phyloP scores from a whole-genome alignment of 257 asterid species.

The Avicennia marina region DNA sequence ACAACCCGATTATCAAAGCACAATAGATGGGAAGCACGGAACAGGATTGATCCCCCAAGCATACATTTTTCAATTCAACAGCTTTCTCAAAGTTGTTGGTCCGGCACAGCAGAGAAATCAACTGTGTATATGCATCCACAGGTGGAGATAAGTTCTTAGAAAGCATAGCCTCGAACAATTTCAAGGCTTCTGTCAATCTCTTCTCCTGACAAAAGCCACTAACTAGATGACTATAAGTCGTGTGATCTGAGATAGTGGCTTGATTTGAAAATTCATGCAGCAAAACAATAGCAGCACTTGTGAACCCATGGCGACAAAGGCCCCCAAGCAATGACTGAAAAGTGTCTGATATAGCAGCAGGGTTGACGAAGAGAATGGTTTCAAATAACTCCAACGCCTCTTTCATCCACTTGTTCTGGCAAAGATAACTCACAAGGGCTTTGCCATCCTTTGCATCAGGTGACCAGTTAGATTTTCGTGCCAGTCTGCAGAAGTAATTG shows the following conservation, averaged over 20 bases:
- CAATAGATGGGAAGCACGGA: conserved; percentile 25
- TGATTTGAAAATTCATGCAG: conserved; percentile 37
- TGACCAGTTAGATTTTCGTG: conserved; percentile 53
- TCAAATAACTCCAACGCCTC: conserved; percentile 65
- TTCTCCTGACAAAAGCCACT: conserved; percentile 55
- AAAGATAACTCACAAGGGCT: conserved; percentile 41
- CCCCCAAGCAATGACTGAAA: conserved; percentile 35
- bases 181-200: conserved; percentile 45
- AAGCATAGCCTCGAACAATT: conserved; percentile 40
- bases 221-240: conserved; percentile 37
- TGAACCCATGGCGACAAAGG: conserved; percentile 49
- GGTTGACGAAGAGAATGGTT: conserved; percentile 21
- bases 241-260: conserved; percentile 23
- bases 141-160: conserved; percentile 38
- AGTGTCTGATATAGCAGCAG: conserved; percentile 21
- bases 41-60: conserved; percentile 35
- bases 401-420: conserved; percentile 40
- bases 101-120: conserved; percentile 49
- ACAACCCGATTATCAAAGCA: conserved; percentile 50
- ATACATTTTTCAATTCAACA: conserved; percentile 35
- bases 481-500: conserved; percentile 33
- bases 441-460: conserved; percentile 49
- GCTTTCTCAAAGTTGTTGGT: conserved; percentile 47
- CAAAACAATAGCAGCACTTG: conserved; percentile 36
- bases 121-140: conserved; percentile 31